Conservation (phyloP, 345 rosid species). For the Lumnitzera littorea region DNA sequence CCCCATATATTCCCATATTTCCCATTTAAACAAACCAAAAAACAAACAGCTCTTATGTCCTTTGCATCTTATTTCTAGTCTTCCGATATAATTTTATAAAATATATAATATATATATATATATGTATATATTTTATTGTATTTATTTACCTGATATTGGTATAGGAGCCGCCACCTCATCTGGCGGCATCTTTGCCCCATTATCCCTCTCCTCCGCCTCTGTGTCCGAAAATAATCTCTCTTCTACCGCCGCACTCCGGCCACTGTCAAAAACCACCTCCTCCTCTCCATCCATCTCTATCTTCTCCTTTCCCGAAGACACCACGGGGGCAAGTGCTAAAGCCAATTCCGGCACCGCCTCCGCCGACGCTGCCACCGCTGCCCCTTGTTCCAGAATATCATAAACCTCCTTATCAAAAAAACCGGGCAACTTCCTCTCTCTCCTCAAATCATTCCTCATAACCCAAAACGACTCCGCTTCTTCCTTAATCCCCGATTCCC, state of each 20-base stretch:
- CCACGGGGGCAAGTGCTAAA: conserved; percentile 11
- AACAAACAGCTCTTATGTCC: no score
- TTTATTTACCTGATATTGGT: conserved; percentile 34
- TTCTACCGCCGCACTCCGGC: conserved; percentile 56
- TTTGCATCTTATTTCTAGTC: no score
- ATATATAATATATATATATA: no score
- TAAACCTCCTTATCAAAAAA: conserved; percentile 91
- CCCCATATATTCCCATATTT: no score
- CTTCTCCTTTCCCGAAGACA: conserved; percentile 8
- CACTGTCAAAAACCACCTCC: conserved; percentile 53
- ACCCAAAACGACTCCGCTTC: conserved; percentile 90
- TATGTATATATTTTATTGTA: no score
- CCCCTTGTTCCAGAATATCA: conserved; percentile 70
- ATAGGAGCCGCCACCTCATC: conserved; percentile 30
- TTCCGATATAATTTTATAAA: no score
- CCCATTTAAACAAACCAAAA: no score
- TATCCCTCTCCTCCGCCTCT: conserved; percentile 48
- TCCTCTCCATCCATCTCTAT: conserved; percentile 14
- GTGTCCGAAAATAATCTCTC: conserved; percentile 70
- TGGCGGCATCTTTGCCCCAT: neutral
- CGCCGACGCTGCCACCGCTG: conserved; percentile 11
- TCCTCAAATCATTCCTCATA: conserved; percentile 82
- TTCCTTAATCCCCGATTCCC: conserved; percentile 65
- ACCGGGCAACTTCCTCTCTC: conserved; percentile 88
- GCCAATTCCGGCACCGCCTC: conserved; percentile 18